phyloP scores from a whole-genome alignment of 106 monocot species.

The Platanthera zijinensis region DNA sequence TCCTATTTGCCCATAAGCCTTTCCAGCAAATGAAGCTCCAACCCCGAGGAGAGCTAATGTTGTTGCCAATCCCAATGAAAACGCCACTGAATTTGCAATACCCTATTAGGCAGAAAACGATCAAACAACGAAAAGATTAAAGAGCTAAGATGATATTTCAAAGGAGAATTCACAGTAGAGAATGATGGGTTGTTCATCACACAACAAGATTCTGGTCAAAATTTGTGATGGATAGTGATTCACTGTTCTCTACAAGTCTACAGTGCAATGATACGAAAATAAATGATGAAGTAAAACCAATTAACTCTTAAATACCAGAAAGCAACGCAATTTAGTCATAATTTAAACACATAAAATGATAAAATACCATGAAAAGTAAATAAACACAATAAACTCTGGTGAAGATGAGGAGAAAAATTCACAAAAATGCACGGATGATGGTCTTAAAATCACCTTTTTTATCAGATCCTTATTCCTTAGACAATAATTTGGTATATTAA shows the following conservation, averaged over 20 bases:
- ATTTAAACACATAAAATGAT: too few relatives aligned
- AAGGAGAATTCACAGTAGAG: background rate
- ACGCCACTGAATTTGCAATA: constrained; percentile 38
- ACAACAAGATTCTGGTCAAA: background rate
- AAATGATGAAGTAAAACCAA: too few relatives aligned
- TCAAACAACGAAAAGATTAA: background rate
- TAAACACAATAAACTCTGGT: too few relatives aligned
- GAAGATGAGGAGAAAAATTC: too few relatives aligned
- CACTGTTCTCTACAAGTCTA: background rate
- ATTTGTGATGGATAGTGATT: background rate
- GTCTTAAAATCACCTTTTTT: too few relatives aligned
- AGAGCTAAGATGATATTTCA: background rate
- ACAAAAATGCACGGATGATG: too few relatives aligned
- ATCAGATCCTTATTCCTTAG: too few relatives aligned
- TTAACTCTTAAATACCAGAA: too few relatives aligned
- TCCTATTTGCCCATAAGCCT: constrained; percentile 96
- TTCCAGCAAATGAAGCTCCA: constrained; percentile 98
- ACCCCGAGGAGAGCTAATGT: constrained; percentile 88
- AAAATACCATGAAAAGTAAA: too few relatives aligned
- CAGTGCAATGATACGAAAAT: background rate
- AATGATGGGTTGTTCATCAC: background rate
- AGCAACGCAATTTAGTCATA: too few relatives aligned
- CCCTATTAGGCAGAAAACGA: background rate
- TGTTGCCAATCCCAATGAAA: constrained; percentile 90
- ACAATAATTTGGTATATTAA: too few relatives aligned